Percentiles rank a stretch among this genome's conserved stretches.
Evolutionary conservation across 805 yeast species (phyloP).

Genomic region (Kodamaea hsintzibuensis): DNA sequence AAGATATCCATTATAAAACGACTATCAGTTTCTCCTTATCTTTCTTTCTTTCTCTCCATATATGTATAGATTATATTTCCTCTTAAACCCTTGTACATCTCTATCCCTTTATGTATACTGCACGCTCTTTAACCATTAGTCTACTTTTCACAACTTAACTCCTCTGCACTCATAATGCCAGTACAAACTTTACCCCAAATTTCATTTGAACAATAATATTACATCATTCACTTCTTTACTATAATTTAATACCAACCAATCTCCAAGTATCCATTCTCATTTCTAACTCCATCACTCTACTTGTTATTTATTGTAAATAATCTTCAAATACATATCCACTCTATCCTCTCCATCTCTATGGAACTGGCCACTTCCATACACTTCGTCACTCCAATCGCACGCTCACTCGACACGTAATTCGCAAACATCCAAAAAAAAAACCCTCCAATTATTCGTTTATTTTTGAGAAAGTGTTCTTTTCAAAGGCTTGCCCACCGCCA

Average conservation of each 20-base stretch:
- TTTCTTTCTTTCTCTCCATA: no score
- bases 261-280: background rate
- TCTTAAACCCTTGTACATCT: no score
- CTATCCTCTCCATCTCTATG: background rate
- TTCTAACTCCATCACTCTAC: background rate
- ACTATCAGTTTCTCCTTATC: no score
- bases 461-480: conserved; percentile 3
- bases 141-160: no score
- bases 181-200: background rate
- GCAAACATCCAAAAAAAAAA: conserved; percentile 1
- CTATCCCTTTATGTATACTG: background rate
- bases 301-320: background rate
- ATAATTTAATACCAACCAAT: background rate
- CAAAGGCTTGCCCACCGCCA: background rate
- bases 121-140: background rate
- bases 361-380: background rate
- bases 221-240: background rate
- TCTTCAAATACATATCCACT: background rate
- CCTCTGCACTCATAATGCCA: no score
- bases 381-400: background rate
- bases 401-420: background rate
- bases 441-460: conserved; percentile 1
- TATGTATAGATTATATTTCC: no score
- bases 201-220: background rate
- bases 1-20: no score